phyloP scores from a whole-genome alignment of 2,329 filamentous ascomycete genomes.

The Aspergillus pseudonomiae region DNA sequence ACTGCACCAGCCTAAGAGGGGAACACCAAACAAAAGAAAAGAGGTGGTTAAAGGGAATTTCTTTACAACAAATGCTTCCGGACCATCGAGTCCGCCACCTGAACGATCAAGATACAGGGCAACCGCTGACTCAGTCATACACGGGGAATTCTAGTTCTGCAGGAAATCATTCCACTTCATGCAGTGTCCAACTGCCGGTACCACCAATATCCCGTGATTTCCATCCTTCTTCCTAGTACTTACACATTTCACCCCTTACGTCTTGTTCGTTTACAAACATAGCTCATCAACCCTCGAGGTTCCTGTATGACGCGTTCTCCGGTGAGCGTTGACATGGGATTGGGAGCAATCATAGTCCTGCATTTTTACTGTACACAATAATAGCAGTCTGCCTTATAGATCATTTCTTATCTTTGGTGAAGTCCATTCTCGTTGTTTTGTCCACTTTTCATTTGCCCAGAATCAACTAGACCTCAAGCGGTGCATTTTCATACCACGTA shows the following conservation, averaged over 20 bases:
- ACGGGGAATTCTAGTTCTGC: background rate
- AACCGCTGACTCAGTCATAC: background rate
- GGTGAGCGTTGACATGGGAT: background rate
- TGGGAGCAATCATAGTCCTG: background rate
- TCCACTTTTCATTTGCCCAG: background rate
- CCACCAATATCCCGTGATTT: background rate
- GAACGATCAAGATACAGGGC: background rate
- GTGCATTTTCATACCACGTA: conserved; percentile 60
- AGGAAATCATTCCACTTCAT: background rate
- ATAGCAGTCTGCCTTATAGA: background rate
- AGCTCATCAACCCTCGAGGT: background rate
- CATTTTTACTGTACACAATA: background rate
- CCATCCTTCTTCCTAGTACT: background rate
- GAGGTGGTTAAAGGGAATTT: background rate
- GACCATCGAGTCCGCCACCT: conserved; percentile 3
- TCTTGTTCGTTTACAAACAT: background rate
- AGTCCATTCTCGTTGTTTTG: background rate
- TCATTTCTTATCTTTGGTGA: background rate
- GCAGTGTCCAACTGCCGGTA: background rate
- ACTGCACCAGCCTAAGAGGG: background rate
- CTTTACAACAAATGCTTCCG: background rate
- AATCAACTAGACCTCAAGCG: conserved; percentile 19
- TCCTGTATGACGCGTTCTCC: background rate
- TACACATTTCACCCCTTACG: background rate
- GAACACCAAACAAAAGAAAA: background rate